Evolutionary conservation across 2,329 filamentous ascomycete genomes (phyloP).

Genomic region (Penicillium aurantiogriseum): DNA sequence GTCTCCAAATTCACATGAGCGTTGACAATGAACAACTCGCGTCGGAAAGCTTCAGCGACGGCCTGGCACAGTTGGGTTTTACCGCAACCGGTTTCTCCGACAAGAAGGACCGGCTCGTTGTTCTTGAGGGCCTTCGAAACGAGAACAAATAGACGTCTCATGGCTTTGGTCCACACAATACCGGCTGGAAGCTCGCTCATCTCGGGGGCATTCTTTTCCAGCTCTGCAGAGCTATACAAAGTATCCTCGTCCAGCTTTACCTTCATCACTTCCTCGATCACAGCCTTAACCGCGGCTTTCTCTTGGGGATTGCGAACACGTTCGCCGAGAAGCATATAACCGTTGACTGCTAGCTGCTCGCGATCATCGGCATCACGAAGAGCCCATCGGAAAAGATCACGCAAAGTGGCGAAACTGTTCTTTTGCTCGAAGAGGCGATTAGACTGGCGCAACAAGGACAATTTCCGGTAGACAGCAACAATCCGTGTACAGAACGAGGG

Average conservation of each 20-base stretch:
- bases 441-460: constrained; percentile 85
- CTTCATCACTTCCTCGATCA: constrained; percentile 89
- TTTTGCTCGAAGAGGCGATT: constrained; percentile 94
- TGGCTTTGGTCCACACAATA: constrained; percentile 92
- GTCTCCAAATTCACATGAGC: constrained; percentile 98
- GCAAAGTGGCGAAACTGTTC: constrained; percentile 91
- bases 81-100: constrained; percentile 95
- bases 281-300: constrained; percentile 74
- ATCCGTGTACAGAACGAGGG: constrained; percentile 90
- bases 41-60: constrained; percentile 74
- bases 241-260: constrained; percentile 71
- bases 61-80: constrained; percentile 97
- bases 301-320: constrained; percentile 90
- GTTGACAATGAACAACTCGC: constrained; percentile 83
- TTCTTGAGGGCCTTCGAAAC: constrained; percentile 84
- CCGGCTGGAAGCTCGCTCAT: constrained; percentile 31
- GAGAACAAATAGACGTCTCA: constrained; percentile 86
- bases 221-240: constrained; percentile 66
- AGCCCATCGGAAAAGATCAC: constrained; percentile 96
- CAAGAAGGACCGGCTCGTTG: constrained; percentile 88
- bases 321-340: constrained; percentile 94
- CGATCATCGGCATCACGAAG: constrained; percentile 78
- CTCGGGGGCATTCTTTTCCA: constrained; percentile 56
- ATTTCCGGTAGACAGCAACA: constrained; percentile 87
- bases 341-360: constrained; percentile 85